A percentile compares a stretch with the other conserved stretches of the same genome.
Evolutionary conservation across 129 eudicot genomes (phyloP).

Genomic region (Lactuca sativa): DNA sequence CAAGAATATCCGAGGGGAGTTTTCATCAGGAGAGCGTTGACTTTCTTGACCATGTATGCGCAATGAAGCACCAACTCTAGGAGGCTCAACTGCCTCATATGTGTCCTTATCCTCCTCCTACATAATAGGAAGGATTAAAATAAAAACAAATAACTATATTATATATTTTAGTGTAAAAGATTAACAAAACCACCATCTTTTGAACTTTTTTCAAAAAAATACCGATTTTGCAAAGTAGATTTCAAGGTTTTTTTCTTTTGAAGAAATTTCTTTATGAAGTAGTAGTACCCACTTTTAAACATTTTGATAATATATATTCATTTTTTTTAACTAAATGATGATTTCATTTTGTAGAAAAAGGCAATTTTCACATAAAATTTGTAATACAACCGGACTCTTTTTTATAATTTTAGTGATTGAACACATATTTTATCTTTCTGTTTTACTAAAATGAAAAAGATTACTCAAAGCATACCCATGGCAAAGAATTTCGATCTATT

Average conservation of each 20-base stretch:
- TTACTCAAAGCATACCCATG: conserved; percentile 36
- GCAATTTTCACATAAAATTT: no score
- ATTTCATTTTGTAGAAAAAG: no score
- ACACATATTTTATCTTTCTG: not conserved
- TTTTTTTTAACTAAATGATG: no score
- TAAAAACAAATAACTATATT: not conserved
- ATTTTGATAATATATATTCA: no score
- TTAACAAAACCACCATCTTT: no score
- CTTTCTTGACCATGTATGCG: conserved; percentile 23
- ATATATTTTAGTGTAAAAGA: no score
- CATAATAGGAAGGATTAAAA: conserved; percentile 12
- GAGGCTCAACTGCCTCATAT: conserved; percentile 44
- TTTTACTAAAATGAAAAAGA: not conserved
- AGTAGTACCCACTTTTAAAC: no score
- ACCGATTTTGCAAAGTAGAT: no score
- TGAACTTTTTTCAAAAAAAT: no score
- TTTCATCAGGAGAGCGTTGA: conserved; percentile 47
- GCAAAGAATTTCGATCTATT: conserved; percentile 33
- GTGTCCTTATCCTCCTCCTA: conserved; percentile 37
- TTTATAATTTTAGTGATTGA: not conserved
- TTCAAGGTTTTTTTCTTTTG: no score
- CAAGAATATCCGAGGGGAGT: conserved; percentile 41
- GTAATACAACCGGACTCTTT: no score
- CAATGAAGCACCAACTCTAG: conserved; percentile 36
- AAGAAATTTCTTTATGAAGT: no score